phyloP scores from a whole-genome alignment of 2,329 filamentous ascomycete species.

The Aphanocladium album region DNA sequence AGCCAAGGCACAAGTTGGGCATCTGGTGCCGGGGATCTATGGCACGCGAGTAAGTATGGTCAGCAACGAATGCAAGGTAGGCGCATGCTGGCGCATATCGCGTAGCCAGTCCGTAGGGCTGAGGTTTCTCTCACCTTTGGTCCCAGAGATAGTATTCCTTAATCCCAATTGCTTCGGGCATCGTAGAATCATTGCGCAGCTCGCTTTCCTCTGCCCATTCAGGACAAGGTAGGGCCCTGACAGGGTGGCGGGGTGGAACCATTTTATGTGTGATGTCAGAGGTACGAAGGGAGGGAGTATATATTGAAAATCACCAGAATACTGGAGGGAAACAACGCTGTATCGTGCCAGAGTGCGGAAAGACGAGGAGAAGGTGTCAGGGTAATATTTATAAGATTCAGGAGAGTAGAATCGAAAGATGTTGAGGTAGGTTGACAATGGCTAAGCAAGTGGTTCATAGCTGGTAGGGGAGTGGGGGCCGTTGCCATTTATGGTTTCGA shows the following conservation, averaged over 20 bases:
- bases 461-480: constrained; percentile 23
- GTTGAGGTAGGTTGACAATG: constrained; percentile 1
- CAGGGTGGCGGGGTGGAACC: constrained; percentile 8
- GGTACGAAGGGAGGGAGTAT: not conserved
- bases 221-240: not conserved
- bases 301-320: not conserved
- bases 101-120: not conserved
- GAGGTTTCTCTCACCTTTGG: constrained; percentile 4
- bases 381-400: not conserved
- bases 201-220: not conserved
- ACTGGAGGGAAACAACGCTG: not conserved
- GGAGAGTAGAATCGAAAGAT: not conserved
- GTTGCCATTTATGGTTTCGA: constrained; percentile 31
- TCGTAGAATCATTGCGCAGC: not conserved
- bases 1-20: constrained; percentile 44
- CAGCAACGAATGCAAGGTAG: not conserved
- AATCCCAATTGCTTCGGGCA: not conserved
- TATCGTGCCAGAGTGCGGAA: not conserved
- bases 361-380: not conserved
- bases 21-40: constrained; percentile 45
- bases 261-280: constrained; percentile 4
- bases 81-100: constrained; percentile 5
- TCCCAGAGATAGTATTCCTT: constrained; percentile 10
- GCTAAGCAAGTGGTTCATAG: not conserved
- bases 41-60: not conserved